Evolutionary conservation across 331 rosid species (phyloP).

Genomic region (Stylosanthes scabra): DNA sequence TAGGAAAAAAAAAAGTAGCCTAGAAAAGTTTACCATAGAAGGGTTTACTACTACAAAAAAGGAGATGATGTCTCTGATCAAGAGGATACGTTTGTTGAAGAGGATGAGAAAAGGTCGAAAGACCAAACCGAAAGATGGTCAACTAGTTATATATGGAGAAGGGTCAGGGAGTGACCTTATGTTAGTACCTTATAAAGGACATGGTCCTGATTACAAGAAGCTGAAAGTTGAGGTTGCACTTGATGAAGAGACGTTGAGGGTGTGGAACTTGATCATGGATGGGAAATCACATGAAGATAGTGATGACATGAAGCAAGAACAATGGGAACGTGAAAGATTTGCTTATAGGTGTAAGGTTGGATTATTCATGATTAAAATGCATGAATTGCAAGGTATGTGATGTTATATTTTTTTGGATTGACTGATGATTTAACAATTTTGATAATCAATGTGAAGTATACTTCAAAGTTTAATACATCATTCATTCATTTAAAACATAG

Average conservation of each 20-base stretch:
- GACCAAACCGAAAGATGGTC: neutral
- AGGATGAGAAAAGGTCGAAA: neutral
- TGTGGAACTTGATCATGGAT: conserved; percentile 39
- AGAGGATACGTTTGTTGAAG: neutral
- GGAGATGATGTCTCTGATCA: neutral
- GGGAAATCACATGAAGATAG: conserved; percentile 18
- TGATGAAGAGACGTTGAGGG: conserved; percentile 39
- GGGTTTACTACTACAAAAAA: neutral
- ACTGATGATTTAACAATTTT: neutral
- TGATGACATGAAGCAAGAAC: conserved; percentile 22
- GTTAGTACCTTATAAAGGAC: conserved; percentile 7
- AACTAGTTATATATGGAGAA: neutral
- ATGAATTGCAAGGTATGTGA: conserved; percentile 36
- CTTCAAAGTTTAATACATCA: too few species aligned
- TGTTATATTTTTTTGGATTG: neutral
- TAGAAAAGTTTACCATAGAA: neutral
- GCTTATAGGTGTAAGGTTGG: neutral
- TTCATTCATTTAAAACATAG: too few species aligned
- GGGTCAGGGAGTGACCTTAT: neutral
- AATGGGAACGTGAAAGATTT: conserved; percentile 42
- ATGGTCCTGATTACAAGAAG: too few species aligned
- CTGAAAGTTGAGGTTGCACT: neutral
- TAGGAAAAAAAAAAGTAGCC: neutral
- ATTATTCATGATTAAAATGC: conserved; percentile 34
- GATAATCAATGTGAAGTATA: too few species aligned